Evolutionary conservation across 2,329 filamentous ascomycete genomes (phyloP), one percentile per base, ranked within the genome.

Genomic region (Blastomyces parvus): DNA sequence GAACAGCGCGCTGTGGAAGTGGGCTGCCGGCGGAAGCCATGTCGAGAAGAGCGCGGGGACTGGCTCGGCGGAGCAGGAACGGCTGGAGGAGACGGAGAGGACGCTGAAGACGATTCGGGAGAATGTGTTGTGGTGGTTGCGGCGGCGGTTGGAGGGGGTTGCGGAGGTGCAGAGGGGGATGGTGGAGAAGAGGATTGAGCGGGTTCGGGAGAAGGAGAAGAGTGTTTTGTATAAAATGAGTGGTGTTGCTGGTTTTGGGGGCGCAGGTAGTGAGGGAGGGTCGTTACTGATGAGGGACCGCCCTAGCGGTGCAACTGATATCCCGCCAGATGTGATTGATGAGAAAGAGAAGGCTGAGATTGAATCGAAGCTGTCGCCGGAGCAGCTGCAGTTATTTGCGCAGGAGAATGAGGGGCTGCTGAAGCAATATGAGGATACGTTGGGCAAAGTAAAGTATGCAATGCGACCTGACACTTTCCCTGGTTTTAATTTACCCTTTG

Each of bases 301-400:
- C n/a, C 38, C 6, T 46, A 1, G 22, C 14, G 40, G 40, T 46
- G 57, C 40, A 46, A 11, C 27, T 17, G 59, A 48, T 55, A 22
- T 33, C 36, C 17, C 55, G 56, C 48, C 57, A 25, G 25, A 59
- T 33, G 14, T 59, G 57, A 59, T 59, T 44, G 57, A 73, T 44
- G 71, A 74, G 53, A 68, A 66, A 3, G 74, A 76, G 58, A 68
- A 70, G 1, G 72, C 72, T 22, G 72, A 74, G 7, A 78, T 81
- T 52, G 81, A 83, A 71, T 73, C 85, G 52, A 84, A 86, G 66
- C 79, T 97, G 65, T 90, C 88, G 22, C 82, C 86, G 27, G 91
- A 97, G 72, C 93, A 97, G 76, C 80, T 94, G 61, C 93, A 97
- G 74, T 84, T 96, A 73, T 97, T 99, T 78, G 92, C 93, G 69